These are phyloP conservation scores for Lycium barbarum DNA, from an alignment of 257 asterid species.

Conservation along the genomic window DNA sequence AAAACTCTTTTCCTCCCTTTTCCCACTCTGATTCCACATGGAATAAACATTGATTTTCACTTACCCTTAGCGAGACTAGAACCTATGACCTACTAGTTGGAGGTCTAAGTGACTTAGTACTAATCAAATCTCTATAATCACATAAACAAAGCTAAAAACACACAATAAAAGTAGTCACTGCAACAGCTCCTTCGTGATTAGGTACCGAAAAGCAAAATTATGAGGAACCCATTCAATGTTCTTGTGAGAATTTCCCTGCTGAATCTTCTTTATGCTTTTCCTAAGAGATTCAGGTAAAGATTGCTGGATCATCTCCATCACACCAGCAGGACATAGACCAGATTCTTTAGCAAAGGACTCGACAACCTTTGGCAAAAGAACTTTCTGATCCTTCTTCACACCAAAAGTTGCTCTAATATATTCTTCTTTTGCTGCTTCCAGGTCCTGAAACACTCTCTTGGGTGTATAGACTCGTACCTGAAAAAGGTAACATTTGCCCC, in stretches of 20 bases:
- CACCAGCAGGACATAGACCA: slow-evolving; percentile 57
- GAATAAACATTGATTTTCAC: neutral
- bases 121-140: neutral
- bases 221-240: slow-evolving; percentile 87
- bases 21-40: neutral
- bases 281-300: slow-evolving; percentile 69
- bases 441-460: slow-evolving; percentile 69
- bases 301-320: slow-evolving; percentile 71
- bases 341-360: slow-evolving; percentile 82
- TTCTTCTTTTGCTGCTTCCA: slow-evolving; percentile 91
- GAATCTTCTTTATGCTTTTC: slow-evolving; percentile 66
- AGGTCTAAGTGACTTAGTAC: neutral
- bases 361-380: slow-evolving; percentile 71
- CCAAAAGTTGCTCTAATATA: slow-evolving; percentile 92
- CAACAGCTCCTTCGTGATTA: slow-evolving; percentile 71
- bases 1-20: neutral
- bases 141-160: neutral
- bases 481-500: neutral
- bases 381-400: slow-evolving; percentile 67
- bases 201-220: slow-evolving; percentile 73
- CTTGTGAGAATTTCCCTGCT: slow-evolving; percentile 61
- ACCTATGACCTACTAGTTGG: neutral
- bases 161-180: slow-evolving; percentile 46
- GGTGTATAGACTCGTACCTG: slow-evolving; percentile 88
- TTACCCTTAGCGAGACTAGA: neutral